Evolutionary conservation across 192 early-diverging fungal species (phyloP), one percentile per base, ranked within the genome.

Genomic region (Rhizophagus prolifer): DNA sequence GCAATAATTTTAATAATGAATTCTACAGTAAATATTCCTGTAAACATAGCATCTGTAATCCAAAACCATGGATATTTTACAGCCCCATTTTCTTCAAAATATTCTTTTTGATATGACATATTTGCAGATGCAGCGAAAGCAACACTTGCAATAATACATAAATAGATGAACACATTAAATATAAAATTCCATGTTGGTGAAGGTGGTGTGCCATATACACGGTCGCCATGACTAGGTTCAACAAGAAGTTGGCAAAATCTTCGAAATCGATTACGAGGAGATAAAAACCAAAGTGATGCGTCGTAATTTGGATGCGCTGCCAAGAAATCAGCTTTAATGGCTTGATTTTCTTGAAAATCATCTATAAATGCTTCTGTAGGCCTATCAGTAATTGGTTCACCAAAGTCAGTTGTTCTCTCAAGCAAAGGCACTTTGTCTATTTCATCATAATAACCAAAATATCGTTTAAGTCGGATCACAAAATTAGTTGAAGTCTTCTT

Each of bases 1-100:
- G 89, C 89, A 65, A 90, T 83, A 41, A 89, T 78, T 58, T 86
- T 84, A 21, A 90, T 79, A 2, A 87, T 26, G 58, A 87, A 86
- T 64, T 90, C 89, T 9, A 88, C 9, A 0, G 88, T 85, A 59
- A 88, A 88, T 25, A 90, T 74, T 6, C 81, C 64, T 0, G 85
- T 85, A 44, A 90, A 90, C n/a, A 80, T 78, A 65, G 44, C 79
- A 54, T 90, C 88, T 21, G 82, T 79, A 26, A 80, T 77, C 1
- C 36, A 36, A 61, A 86, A 83, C 19, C 81, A 58, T 2, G 85
- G 31, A 0, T 65, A 54, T 41, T 46, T 71, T 1, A 77, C 34
- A 0, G 50, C 9, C 0, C 67, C 54, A 14, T 61, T 58, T 6
- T 81, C 25, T 14, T 54, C 21, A 21, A 63, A 81, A 54, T 88